phyloP scores from a whole-genome alignment of 108 stramenopile genomes.

The Cyclotella baltica region DNA sequence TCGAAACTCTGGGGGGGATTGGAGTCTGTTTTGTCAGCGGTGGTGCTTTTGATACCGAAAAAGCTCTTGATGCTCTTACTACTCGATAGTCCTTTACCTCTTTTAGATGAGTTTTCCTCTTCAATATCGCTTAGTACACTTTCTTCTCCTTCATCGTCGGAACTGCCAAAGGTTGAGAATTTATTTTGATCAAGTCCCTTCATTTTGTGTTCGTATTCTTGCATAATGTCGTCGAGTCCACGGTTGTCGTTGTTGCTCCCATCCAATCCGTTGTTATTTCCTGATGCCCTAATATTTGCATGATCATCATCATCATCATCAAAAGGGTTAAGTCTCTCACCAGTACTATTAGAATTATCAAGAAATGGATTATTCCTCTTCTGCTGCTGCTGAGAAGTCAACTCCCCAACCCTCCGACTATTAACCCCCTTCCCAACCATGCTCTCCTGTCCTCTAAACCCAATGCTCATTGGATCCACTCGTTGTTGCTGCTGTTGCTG shows the following conservation, averaged over 20 bases:
- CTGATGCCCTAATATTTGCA: neutral
- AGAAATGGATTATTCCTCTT: too few relatives aligned
- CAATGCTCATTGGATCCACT: neutral
- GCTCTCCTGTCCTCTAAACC: neutral
- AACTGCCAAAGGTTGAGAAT: constrained; percentile 6
- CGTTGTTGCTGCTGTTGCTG: neutral
- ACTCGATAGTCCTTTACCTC: neutral
- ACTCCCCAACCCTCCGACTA: neutral
- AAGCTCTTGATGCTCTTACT: neutral
- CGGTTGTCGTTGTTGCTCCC: neutral
- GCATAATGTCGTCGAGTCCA: constrained; percentile 1
- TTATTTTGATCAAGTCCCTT: neutral
- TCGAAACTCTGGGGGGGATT: neutral
- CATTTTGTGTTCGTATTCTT: constrained; percentile 12
- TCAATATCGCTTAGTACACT: constrained; percentile 13
- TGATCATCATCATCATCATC: neutral
- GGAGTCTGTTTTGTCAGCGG: neutral
- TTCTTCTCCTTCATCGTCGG: constrained; percentile 1
- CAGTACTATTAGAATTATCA: neutral
- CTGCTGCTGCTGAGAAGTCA: neutral
- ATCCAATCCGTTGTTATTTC: neutral
- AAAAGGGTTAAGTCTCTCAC: constrained; percentile 1
- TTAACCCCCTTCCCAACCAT: constrained; percentile 13
- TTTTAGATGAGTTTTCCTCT: constrained; percentile 2
- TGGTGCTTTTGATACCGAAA: constrained; percentile 1